Conservation (phyloP, 202 grass and related monocot genomes). For the Zoysia matrella region DNA sequence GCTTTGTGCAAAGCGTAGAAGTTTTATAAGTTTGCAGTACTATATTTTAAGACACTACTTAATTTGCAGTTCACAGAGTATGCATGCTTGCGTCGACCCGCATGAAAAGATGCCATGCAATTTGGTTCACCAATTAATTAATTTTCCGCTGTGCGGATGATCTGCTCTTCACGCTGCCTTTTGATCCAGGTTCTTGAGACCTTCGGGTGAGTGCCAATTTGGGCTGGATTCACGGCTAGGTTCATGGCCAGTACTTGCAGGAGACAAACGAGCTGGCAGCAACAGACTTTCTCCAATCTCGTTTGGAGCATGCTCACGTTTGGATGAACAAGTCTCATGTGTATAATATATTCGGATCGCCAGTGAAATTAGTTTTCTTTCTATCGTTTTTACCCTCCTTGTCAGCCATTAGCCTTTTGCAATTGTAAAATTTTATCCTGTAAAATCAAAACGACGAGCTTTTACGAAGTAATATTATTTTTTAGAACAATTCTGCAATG, state of each 20-base stretch:
- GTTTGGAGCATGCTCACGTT: background rate
- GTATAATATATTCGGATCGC: background rate
- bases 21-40: no score
- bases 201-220: background rate
- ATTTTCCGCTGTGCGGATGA: background rate
- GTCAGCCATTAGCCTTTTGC: background rate
- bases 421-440: background rate
- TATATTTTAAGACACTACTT: background rate
- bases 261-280: constrained; percentile 8
- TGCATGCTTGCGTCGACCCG: constrained; percentile 7
- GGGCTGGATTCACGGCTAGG: constrained; percentile 43
- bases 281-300: background rate
- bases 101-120: constrained; percentile 18
- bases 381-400: background rate
- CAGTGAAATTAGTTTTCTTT: background rate
- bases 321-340: background rate
- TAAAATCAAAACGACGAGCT: constrained; percentile 8
- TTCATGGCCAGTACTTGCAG: constrained; percentile 19
- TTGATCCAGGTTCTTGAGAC: background rate
- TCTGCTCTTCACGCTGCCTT: constrained; percentile 16
- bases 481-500: background rate
- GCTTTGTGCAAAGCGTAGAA: no score
- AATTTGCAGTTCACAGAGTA: background rate
- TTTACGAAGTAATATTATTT: background rate
- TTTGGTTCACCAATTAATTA: background rate